A percentile compares a stretch with the other conserved stretches of the same genome.
Conservation (phyloP, 1,139 yeast species). For the Chernovozyma sophiae-reginae region DNA sequence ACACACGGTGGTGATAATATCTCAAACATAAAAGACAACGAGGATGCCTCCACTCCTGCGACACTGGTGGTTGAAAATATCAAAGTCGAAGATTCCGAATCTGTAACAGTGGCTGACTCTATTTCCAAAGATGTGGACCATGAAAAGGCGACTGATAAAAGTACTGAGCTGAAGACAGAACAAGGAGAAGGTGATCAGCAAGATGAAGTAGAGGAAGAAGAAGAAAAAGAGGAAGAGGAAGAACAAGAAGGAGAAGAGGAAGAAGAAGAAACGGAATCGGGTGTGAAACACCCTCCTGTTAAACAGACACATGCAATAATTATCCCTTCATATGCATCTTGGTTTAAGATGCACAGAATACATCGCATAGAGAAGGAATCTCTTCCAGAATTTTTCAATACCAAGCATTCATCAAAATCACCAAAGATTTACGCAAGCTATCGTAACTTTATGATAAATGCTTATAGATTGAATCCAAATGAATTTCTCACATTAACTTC, state of each 20-base stretch:
- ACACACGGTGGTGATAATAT: no score
- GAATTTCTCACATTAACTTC: constrained; percentile 93
- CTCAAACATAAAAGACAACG: no score
- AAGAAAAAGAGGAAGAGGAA: constrained; percentile 5
- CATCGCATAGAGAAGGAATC: constrained; percentile 66
- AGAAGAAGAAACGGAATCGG: constrained; percentile 31
- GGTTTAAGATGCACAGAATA: constrained; percentile 78
- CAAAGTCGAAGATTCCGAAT: background rate
- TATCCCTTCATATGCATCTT: constrained; percentile 88
- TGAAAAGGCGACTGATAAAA: background rate
- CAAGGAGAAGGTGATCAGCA: background rate
- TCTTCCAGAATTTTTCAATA: constrained; percentile 84
- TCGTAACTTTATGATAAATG: constrained; percentile 90
- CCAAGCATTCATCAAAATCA: constrained; percentile 74
- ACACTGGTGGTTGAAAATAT: no score
- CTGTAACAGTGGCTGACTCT: background rate
- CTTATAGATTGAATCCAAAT: constrained; percentile 87
- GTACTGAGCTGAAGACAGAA: background rate
- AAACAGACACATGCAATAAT: constrained; percentile 83
- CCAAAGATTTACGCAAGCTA: constrained; percentile 84
- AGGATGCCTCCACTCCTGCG: no score
- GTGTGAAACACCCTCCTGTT: constrained; percentile 23
- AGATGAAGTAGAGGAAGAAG: background rate
- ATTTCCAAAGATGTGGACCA: background rate
- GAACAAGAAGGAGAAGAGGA: constrained; percentile 12